Evolutionary conservation across 2,329 filamentous ascomycete species (phyloP), one percentile per base, ranked within the genome.

Genomic region (Alternaria novae-zelandiae): DNA sequence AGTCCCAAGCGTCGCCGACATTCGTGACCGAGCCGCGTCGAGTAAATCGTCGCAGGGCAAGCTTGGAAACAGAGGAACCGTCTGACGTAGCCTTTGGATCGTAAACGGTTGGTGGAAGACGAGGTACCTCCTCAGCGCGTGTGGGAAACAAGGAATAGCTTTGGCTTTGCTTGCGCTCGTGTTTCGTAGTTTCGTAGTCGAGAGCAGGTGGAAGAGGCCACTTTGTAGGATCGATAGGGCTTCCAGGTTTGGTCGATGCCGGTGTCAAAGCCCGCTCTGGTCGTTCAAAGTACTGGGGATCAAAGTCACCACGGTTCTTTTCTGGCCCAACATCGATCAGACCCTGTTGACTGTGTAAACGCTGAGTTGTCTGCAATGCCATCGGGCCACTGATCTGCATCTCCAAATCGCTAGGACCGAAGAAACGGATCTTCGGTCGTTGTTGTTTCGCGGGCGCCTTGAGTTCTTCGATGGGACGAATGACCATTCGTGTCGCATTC

Each of bases 401-500:
- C 46, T 81, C 79, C 47, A 81, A 63, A 53, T 81, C 79, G 57
- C 77, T 81, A 2, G 82, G 81, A 43, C 81, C 81, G 69, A 82
- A 85, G 56, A 86, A 81, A 32, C 82, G 79, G 51, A 86, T 83
- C 56, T 81, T 80, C 54, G 84, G 82, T 80, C 84, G 71, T 77
- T 82, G 71, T 83, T 84, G 67, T 82, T 83, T 74, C 23, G 70
- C 45, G 20, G 69, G 56, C 3, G 66, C 53, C n/a, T 68, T 71
- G 70, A 79, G 83, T 83, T 78, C 83, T 82, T 74, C 82, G 81
- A 69, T 82, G 80, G 59, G 78, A 78, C 84, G 80, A 65, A 85
- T 83, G 54, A 89, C 87, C 25, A 86, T 86, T 12, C 86, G 84
- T 12, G 86, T 83, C 13, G 85, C 87, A 67, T 88, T 90, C 4